Base-by-base conservation (phyloP, 768 basidiomycete species). In the Rhizopogon sp. region DNA sequence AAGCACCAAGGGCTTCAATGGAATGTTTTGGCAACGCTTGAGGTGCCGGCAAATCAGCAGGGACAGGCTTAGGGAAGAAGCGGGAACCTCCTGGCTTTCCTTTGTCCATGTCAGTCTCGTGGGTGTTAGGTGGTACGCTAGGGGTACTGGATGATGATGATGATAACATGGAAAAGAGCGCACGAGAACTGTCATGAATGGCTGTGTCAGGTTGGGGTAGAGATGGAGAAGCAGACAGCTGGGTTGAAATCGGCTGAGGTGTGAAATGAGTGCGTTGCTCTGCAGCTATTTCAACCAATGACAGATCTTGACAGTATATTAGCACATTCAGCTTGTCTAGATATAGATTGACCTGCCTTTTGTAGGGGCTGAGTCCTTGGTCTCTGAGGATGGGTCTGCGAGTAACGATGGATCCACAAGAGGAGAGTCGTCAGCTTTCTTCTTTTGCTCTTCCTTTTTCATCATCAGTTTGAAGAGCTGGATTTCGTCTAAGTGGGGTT, bases 381-480 rank as follows among this genome's bases (percentile, higher is more conserved):
- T 37, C 13, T 33, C 31, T 25, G n/a, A 50, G 51, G 52, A 14
- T 13, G 31, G 8, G 7, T 33, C 35, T 37, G 47, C 33, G 14
- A 49, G 47, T 22, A 37, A 37, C 33, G 47, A 49, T 37, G 47
- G 14, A 22, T 20, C 47, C 20, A 51, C 41, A 20, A 40, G 41
- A 20, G 60, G 59, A 14, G 59, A 60, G 20, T 49, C 33, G 35
- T 71, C 72, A 5, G 62, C 56, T 52, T 71, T 75, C 54, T 71
- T 75, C 64, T 76, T 78, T 55, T 77, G 74, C 57, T 88, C 83
- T 61, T 89, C 88, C 56, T 81, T 76, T 68, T 88, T 89, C 87
- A 93, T 92, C 74, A 91, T 75, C 61, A 90, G 61, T 60, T 85
- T 87, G 79, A 93, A 91, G 39, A 88, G 70, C 57, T 91, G 89